Conservation (phyloP, 805 yeast genomes). For the Hanseniaspora guilliermondii region DNA sequence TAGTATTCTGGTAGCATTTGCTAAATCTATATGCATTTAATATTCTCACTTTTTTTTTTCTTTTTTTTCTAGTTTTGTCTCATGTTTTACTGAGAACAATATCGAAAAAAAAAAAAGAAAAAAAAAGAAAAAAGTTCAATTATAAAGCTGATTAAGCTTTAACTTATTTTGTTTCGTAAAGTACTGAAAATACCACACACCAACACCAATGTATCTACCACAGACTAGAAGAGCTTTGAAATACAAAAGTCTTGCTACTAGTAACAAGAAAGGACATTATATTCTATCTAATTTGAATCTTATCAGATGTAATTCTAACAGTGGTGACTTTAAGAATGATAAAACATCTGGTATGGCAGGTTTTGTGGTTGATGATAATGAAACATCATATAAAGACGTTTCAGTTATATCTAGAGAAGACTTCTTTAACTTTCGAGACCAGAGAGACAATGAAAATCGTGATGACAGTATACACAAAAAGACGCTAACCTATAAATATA, state of each 20-base stretch:
- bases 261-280: too few relatives aligned
- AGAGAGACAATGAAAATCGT: neutral
- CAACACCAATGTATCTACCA: too few relatives aligned
- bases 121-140: too few relatives aligned
- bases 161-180: too few relatives aligned
- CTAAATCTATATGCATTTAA: too few relatives aligned
- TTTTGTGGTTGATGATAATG: neutral
- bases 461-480: neutral
- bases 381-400: neutral
- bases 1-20: too few relatives aligned
- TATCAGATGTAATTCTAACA: neutral
- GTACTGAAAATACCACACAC: too few relatives aligned
- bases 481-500: constrained; percentile 2
- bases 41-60: too few relatives aligned
- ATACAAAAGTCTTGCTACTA: neutral
- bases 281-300: neutral
- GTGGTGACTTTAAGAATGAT: neutral
- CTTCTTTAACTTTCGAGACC: neutral
- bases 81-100: too few relatives aligned
- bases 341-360: constrained; percentile 6
- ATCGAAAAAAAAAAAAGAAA: too few relatives aligned
- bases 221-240: neutral
- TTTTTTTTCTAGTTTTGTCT: too few relatives aligned
- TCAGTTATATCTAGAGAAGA: neutral
- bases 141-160: too few relatives aligned